Conservation (phyloP, 2,329 filamentous ascomycete species). For the Didymellaceae sp. region DNA sequence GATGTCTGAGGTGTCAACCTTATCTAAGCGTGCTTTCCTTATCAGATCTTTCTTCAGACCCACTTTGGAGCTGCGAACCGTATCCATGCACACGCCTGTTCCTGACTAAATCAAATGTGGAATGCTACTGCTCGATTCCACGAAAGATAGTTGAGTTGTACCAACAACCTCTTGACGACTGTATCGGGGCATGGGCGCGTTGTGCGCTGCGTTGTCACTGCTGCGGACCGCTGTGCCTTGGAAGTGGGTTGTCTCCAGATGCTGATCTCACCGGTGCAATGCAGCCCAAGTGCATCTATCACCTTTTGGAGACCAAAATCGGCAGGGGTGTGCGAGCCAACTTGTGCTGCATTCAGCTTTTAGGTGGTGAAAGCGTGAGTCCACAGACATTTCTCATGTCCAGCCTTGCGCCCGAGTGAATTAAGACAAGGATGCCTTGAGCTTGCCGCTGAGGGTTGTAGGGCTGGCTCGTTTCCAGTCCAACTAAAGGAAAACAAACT, state of each 20-base stretch:
- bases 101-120: background rate
- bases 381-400: background rate
- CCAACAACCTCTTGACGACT: background rate
- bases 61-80: constrained; percentile 1
- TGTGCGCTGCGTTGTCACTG: background rate
- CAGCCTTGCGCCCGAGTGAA: background rate
- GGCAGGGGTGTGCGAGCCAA: background rate
- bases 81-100: background rate
- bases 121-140: background rate
- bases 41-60: background rate
- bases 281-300: constrained; percentile 6
- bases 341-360: background rate
- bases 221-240: constrained; percentile 8
- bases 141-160: background rate
- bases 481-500: constrained; percentile 19
- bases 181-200: background rate
- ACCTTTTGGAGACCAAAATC: background rate
- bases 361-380: background rate
- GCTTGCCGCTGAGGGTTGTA: constrained; percentile 4
- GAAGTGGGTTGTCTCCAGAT: constrained; percentile 5
- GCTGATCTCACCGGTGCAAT: constrained; percentile 18
- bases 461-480: constrained; percentile 16
- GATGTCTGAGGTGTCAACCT: constrained; percentile 5
- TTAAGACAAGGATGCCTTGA: constrained; percentile 15
- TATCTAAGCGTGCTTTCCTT: constrained; percentile 17